Conservation (phyloP, 1,284 basidiomycete species). For the Naganishia cerealis region DNA sequence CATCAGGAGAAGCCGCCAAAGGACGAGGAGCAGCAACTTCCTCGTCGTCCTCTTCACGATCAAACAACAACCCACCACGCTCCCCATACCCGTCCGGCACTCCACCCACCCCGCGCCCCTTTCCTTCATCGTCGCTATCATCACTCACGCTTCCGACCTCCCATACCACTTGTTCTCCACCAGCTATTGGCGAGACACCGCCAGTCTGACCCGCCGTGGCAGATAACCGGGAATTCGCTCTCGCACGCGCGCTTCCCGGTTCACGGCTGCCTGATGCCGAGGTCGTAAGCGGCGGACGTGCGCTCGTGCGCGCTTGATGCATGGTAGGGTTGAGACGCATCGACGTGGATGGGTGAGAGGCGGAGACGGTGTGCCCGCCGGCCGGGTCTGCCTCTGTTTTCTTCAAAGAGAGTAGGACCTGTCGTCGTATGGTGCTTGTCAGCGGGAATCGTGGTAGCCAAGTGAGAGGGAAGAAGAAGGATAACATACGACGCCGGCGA, state of each 20-base stretch:
- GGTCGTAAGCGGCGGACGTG: constrained; percentile 4
- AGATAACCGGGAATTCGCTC: constrained; percentile 23
- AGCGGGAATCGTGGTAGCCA: background rate
- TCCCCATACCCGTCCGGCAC: constrained; percentile 39
- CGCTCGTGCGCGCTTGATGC: constrained; percentile 6
- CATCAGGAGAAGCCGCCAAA: background rate
- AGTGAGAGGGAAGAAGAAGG: constrained; percentile 55
- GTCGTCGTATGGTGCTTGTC: background rate
- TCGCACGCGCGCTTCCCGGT: constrained; percentile 1
- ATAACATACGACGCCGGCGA: constrained; percentile 71
- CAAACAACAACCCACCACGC: constrained; percentile 43
- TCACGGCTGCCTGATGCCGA: background rate
- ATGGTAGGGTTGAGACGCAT: constrained; percentile 30
- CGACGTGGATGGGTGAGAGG: constrained; percentile 17
- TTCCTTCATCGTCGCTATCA: constrained; percentile 37
- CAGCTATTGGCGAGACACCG: background rate
- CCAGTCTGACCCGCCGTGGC: background rate
- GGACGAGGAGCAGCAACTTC: background rate
- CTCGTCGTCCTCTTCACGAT: constrained; percentile 28
- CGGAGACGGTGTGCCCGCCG: constrained; percentile 25
- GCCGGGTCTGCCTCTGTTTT: constrained; percentile 35
- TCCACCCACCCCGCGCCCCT: constrained; percentile 21
- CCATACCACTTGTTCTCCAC: constrained; percentile 37
- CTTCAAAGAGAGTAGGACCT: constrained; percentile 52
- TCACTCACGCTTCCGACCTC: constrained; percentile 48